A percentile compares a stretch with the other conserved stretches of the same genome.
phyloP scores from a whole-genome alignment of 2,329 filamentous ascomycete genomes.

The Aspergillus tubingensis region DNA sequence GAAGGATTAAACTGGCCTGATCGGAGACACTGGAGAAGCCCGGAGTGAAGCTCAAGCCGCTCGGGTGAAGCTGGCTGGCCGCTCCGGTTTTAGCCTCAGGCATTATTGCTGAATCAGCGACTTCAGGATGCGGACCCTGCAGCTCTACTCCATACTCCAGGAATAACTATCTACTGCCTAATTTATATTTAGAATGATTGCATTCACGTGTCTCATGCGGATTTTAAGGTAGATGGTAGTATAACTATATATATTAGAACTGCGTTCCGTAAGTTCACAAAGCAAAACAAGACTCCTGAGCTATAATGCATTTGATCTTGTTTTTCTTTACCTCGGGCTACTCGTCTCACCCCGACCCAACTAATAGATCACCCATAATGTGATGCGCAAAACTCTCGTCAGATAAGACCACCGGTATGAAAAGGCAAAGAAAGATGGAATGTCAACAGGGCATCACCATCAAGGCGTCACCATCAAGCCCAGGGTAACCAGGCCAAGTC shows the following conservation, averaged over 20 bases:
- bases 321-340: background rate
- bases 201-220: no score
- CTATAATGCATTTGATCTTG: background rate
- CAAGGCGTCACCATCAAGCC: slow-evolving; percentile 3
- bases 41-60: slow-evolving; percentile 18
- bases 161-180: background rate
- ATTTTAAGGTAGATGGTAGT: no score
- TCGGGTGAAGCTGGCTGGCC: slow-evolving; percentile 20
- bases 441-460: background rate
- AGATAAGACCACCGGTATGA: background rate
- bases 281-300: background rate
- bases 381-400: background rate
- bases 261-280: background rate
- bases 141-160: background rate
- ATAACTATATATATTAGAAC: no score
- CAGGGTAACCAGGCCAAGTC: background rate
- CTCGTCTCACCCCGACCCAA: background rate
- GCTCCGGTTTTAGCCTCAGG: slow-evolving; percentile 30
- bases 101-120: slow-evolving; percentile 16
- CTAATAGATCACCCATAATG: background rate
- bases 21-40: slow-evolving; percentile 13
- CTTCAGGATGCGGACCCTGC: background rate
- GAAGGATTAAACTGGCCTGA: slow-evolving; percentile 3
- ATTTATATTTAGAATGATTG: no score
- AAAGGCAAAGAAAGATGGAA: background rate